These are phyloP conservation scores for Xylariaceae sp. DNA, from an alignment of 2,329 filamentous ascomycete genomes.

Conservation along the genomic window DNA sequence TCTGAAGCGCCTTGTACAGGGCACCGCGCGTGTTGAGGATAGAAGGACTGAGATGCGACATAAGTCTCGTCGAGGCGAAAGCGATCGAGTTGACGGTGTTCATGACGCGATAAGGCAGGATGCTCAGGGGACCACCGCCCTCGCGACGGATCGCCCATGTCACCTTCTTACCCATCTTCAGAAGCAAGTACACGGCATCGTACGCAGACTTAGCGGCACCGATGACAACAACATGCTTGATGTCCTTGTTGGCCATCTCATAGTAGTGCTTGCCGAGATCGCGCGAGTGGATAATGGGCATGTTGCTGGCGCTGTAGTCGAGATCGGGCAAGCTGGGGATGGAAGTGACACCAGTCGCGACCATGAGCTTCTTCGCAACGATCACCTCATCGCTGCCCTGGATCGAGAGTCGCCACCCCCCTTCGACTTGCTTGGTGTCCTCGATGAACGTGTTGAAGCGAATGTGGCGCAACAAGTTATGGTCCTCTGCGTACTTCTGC, in stretches of 20 bases:
- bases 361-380: constrained; percentile 29
- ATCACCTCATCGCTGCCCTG: constrained; percentile 16
- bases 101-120: constrained; percentile 23
- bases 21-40: constrained; percentile 22
- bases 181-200: constrained; percentile 26
- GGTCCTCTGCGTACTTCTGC: constrained; percentile 25
- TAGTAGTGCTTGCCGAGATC: constrained; percentile 21
- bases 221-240: constrained; percentile 22
- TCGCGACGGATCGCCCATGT: constrained; percentile 27
- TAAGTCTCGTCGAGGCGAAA: constrained; percentile 22
- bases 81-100: constrained; percentile 22
- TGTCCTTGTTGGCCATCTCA: constrained; percentile 9
- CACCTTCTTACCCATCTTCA: constrained; percentile 25
- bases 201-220: constrained; percentile 29
- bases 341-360: constrained; percentile 32
- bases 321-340: constrained; percentile 23
- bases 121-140: constrained; percentile 22
- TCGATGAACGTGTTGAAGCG: constrained; percentile 26
- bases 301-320: constrained; percentile 14
- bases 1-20: constrained; percentile 20
- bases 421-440: constrained; percentile 16
- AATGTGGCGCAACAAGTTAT: constrained; percentile 25
- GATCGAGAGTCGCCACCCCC: constrained; percentile 20
- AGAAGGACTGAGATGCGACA: constrained; percentile 24
- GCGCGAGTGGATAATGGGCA: constrained; percentile 25